Percentiles rank a stretch among this genome's conserved stretches.
phyloP scores from a whole-genome alignment of 1,284 basidiomycete genomes.

The Microbotryomycetes sp. region DNA sequence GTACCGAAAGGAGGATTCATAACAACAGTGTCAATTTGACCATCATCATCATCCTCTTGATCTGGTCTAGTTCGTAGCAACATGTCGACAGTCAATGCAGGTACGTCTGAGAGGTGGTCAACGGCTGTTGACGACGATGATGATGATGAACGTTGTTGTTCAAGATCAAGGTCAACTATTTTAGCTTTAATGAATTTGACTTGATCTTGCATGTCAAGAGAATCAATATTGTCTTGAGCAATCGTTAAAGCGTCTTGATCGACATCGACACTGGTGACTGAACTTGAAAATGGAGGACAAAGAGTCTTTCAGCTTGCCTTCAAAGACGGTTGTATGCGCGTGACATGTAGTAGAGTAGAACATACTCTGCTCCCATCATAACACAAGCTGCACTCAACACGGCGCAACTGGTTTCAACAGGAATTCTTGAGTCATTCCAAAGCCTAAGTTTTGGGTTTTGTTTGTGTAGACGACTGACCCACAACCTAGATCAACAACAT shows the following conservation, averaged over 20 bases:
- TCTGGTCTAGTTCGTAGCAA: too few species aligned
- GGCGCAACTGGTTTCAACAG: conserved; percentile 21
- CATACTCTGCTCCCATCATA: conserved; percentile 35
- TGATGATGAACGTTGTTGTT: conserved; percentile 8
- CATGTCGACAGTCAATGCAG: not conserved
- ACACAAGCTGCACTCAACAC: conserved; percentile 33
- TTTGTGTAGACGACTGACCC: conserved; percentile 3
- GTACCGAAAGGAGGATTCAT: conserved; percentile 38
- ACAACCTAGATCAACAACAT: conserved; percentile 33
- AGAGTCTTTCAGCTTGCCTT: not conserved
- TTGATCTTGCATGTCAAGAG: conserved; percentile 35
- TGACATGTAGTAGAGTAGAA: not conserved
- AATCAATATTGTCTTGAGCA: conserved; percentile 32
- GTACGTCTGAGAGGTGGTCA: not conserved
- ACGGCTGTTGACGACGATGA: not conserved
- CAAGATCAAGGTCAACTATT: conserved; percentile 4
- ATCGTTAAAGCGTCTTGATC: conserved; percentile 32
- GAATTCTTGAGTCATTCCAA: conserved; percentile 3
- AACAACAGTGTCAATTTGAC: conserved; percentile 34
- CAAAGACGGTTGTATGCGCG: not conserved
- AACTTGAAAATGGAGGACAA: conserved; percentile 10
- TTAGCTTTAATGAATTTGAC: conserved; percentile 30
- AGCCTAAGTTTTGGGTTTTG: not conserved
- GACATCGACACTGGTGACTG: conserved; percentile 34
- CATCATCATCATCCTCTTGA: not conserved